Conservation (phyloP, 2,329 filamentous ascomycete genomes). For the Fusarium begoniae region DNA sequence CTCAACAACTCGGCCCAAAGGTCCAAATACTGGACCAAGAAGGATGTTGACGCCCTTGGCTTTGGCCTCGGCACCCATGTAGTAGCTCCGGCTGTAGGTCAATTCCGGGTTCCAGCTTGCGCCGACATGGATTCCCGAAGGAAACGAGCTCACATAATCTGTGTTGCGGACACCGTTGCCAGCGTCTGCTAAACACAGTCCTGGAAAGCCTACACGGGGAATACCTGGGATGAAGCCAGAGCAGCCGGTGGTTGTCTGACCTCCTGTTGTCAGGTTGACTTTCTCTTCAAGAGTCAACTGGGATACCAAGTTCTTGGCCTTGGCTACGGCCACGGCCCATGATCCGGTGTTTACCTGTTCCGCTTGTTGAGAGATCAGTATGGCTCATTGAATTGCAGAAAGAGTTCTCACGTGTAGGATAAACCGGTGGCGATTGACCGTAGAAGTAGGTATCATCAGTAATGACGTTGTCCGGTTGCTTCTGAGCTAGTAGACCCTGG, state of each 20-base stretch:
- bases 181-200: conserved; percentile 6
- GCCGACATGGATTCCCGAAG: conserved; percentile 8
- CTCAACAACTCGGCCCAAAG: background rate
- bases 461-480: background rate
- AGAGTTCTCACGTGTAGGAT: background rate
- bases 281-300: conserved; percentile 19
- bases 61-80: conserved; percentile 14
- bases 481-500: background rate
- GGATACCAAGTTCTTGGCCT: background rate
- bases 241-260: background rate
- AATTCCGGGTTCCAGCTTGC: conserved; percentile 18
- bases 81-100: conserved; percentile 5
- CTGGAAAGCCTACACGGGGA: background rate
- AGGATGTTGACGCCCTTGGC: background rate
- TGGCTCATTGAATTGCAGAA: rapidly evolving
- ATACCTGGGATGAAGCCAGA: conserved; percentile 5
- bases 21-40: conserved; percentile 1
- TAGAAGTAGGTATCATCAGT: conserved; percentile 3
- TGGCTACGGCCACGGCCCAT: background rate
- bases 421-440: background rate
- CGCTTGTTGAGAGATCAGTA: background rate
- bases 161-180: conserved; percentile 7
- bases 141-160: conserved; percentile 12
- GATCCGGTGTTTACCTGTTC: background rate
- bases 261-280: conserved; percentile 19